Base-by-base conservation (phyloP, 768 basidiomycete genomes). In the Russula abietina region DNA sequence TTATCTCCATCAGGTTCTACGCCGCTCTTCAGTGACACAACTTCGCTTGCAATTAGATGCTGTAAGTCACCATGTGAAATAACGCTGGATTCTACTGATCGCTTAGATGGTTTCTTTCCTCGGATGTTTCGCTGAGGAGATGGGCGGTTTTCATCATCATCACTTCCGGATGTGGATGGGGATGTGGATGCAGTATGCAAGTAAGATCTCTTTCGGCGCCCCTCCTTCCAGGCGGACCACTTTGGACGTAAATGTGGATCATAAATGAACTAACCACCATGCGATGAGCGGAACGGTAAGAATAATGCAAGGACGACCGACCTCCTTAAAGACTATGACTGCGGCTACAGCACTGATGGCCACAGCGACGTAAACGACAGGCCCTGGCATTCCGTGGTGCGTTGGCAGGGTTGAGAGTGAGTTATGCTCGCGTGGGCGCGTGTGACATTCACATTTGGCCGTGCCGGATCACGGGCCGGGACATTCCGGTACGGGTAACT, bases 231-330 rank as follows among this genome's bases (percentile, higher is more conserved):
- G 28, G 61, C 59, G 14, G 52, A 22, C 38, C 55, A 2, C 33
- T 8, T 63, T 6, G 67, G 67, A 57, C 65, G 57, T 16, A 68
- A 32, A 55, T 68, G 65, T 24, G 65, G 65, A 28, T 68, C 67
- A 10, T 63, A 68, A 17, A 68, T 41, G 38, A 68, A 57, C 67
- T 68, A 39, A 51, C 36, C 17, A 19, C 19, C 14, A 10, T 26
- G 28, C 12, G 10, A 36, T 65, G 30, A 64, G 55, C n/a, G 2
- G 16, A 14, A 9, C 16, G 36, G 49, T 17, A 28, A 28, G 17
- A 24, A 38, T 26, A 19, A 24, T 14, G 4, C n/a, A 14, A 12
- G 30, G 17, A 30, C 41, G 14, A 60, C 64, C 32, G 30, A 67
- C 67, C 58, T 66, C 55, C 50, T 68, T 68, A 43, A 68, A 59